Evolutionary conservation across 164 flowering plant species (phyloP).

Genomic region (Piper betle): DNA sequence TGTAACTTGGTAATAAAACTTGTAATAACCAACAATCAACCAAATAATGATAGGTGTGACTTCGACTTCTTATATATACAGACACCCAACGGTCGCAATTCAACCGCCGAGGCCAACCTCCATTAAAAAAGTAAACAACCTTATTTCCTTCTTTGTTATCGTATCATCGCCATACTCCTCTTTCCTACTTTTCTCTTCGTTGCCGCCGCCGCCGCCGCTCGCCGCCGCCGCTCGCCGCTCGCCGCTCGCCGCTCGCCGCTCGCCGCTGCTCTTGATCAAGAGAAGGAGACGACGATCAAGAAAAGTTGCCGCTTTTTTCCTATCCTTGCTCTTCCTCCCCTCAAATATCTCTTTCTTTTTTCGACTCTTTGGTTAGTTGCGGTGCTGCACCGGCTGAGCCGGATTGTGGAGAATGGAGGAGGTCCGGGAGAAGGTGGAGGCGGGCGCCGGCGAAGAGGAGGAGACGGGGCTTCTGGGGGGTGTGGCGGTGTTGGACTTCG

Average conservation of each 20-base stretch:
- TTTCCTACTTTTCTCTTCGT: not conserved
- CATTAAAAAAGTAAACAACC: not conserved
- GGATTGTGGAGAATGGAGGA: conserved; percentile 26
- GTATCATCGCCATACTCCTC: not conserved
- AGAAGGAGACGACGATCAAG: not conserved
- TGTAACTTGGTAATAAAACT: no score
- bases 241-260: not conserved
- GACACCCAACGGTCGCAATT: not conserved
- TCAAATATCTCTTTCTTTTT: not conserved
- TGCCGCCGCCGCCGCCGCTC: not conserved
- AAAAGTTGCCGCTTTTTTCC: not conserved
- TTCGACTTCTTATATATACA: no score
- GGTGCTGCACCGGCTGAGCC: not conserved
- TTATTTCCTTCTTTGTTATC: not conserved
- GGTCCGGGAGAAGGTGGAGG: conserved; percentile 23
- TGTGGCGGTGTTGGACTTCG: conserved; percentile 68
- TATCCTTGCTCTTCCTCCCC: not conserved
- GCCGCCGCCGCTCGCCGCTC: not conserved
- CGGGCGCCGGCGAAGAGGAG: conserved; percentile 14
- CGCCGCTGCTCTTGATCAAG: not conserved
- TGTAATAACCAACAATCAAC: no score
- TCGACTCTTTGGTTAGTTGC: not conserved
- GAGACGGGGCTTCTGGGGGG: conserved; percentile 39
- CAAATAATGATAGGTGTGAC: not conserved
- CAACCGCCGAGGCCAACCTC: not conserved